These are phyloP conservation scores for Eimeria maxima DNA, from an alignment of 169 alveolate genomes.

Conservation along the genomic window DNA sequence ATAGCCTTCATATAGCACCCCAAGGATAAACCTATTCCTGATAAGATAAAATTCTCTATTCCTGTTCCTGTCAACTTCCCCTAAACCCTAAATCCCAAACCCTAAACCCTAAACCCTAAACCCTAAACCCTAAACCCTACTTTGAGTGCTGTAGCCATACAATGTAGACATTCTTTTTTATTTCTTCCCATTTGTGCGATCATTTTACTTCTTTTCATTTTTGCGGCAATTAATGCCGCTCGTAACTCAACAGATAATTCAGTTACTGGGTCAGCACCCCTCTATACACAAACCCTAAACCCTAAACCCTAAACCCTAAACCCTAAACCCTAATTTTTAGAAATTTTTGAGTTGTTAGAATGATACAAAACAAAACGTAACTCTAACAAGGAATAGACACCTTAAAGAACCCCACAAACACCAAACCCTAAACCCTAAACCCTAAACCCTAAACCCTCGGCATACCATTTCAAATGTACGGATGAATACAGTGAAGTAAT, in stretches of 20 bases:
- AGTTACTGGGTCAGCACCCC: neutral
- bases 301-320: conserved; percentile 37
- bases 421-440: conserved; percentile 36
- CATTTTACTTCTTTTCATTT: neutral
- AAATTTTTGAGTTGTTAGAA: neutral
- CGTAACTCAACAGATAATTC: neutral
- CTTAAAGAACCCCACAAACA: no score
- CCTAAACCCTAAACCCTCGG: conserved; percentile 12
- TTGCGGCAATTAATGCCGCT: neutral
- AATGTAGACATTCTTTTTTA: neutral
- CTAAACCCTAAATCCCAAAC: no score
- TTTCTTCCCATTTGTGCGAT: neutral
- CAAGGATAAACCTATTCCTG: no score
- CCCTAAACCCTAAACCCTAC: conserved; percentile 69
- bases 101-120: conserved; percentile 16
- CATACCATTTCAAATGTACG: conserved; percentile 20
- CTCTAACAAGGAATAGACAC: no score
- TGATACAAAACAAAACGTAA: no score
- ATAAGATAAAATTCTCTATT: no score
- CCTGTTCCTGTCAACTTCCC: no score
- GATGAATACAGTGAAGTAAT: conserved; percentile 6
- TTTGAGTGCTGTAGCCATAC: conserved; percentile 8
- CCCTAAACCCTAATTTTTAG: neutral
- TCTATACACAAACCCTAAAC: conserved; percentile 45
- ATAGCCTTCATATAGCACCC: no score